Percentiles rank a stretch among this genome's conserved stretches.
phyloP scores from a whole-genome alignment of 208 protist species.

The Acanthamoeba polyphaga region DNA sequence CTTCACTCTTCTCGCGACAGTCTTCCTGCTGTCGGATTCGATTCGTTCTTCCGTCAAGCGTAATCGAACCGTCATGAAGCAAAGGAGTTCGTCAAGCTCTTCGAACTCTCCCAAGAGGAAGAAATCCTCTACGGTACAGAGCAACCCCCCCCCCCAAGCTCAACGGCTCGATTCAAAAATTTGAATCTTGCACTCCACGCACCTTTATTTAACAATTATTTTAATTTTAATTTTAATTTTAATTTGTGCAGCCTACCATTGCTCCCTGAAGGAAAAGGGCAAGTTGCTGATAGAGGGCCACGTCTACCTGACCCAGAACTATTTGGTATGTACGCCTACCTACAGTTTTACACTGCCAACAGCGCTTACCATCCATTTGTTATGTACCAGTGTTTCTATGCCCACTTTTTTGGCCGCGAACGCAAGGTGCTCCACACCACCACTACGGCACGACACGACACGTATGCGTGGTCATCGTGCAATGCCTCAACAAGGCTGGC shows the following conservation, averaged over 20 bases:
- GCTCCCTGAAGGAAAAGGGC: conserved; percentile 37
- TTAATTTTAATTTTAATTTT: neutral
- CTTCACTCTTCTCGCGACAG: neutral
- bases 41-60: neutral
- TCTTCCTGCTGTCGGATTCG: conserved; percentile 3
- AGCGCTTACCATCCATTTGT: neutral
- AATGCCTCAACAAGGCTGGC: neutral
- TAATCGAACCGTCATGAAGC: conserved; percentile 8
- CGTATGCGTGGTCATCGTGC: neutral
- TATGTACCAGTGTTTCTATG: conserved; percentile 18
- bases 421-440: neutral
- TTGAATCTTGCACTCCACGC: neutral
- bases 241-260: neutral
- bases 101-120: neutral
- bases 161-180: neutral
- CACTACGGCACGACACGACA: neutral
- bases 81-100: conserved; percentile 59
- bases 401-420: conserved; percentile 43
- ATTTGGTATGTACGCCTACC: neutral
- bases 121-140: conserved; percentile 35
- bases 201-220: neutral
- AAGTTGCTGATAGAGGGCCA: conserved; percentile 23
- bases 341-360: neutral
- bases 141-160: neutral
- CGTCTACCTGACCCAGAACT: conserved; percentile 1